phyloP scores from a whole-genome alignment of 2,329 filamentous ascomycete species.

The Alternaria tenuissima region DNA sequence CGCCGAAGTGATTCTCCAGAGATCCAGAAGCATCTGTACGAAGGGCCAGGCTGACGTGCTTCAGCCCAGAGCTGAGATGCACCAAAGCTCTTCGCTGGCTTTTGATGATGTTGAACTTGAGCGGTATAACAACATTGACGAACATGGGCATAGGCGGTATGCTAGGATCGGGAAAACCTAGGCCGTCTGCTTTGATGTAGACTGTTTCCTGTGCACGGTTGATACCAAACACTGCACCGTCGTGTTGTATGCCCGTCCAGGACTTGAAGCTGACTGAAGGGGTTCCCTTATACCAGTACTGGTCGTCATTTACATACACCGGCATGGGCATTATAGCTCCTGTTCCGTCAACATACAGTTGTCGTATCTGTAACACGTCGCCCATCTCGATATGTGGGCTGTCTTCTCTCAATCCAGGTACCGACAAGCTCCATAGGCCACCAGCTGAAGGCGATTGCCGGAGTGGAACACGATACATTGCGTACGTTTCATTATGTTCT shows the following conservation, averaged over 20 bases:
- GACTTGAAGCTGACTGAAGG: background rate
- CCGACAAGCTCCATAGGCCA: conserved; percentile 24
- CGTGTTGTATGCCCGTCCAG: conserved; percentile 33
- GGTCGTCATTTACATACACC: background rate
- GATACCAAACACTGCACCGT: conserved; percentile 33
- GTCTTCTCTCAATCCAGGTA: conserved; percentile 46
- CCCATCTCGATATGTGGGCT: conserved; percentile 43
- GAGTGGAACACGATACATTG: conserved; percentile 30
- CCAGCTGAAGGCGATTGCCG: background rate
- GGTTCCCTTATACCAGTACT: background rate
- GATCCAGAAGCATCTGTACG: background rate
- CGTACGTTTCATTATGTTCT: conserved; percentile 26
- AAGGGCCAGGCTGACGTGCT: background rate
- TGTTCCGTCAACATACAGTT: conserved; percentile 29
- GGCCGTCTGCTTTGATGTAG: conserved; percentile 29
- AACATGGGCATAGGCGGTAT: conserved; percentile 15
- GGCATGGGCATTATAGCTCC: conserved; percentile 20
- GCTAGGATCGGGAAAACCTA: conserved; percentile 8
- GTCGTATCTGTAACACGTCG: conserved; percentile 43
- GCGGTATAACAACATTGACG: conserved; percentile 37
- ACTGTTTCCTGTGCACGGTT: conserved; percentile 35
- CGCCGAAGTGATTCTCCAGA: background rate
- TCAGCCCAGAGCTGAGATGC: conserved; percentile 15
- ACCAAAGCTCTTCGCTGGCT: conserved; percentile 18
- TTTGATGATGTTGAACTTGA: conserved; percentile 22